phyloP scores from a whole-genome alignment of 2,329 filamentous ascomycete genomes.

The Amauroascus verrucosus region DNA sequence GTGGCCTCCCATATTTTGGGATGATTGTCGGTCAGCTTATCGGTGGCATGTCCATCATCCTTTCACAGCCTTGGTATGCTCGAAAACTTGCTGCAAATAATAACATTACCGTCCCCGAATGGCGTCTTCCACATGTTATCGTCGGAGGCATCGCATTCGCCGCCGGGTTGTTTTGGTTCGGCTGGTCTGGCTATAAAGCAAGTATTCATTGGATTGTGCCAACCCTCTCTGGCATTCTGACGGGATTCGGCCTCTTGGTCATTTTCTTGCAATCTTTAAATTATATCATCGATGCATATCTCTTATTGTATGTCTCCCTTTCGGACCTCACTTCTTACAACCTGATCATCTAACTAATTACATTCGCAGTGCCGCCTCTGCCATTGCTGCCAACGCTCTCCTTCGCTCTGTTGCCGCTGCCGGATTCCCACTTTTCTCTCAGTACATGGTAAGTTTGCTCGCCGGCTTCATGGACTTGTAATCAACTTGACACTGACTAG shows the following conservation, averaged over 20 bases:
- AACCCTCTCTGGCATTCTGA: constrained; percentile 34
- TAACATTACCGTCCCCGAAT: constrained; percentile 31
- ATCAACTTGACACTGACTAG: background rate
- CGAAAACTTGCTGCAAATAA: constrained; percentile 28
- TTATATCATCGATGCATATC: constrained; percentile 34
- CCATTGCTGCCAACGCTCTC: constrained; percentile 43
- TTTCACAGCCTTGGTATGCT: constrained; percentile 32
- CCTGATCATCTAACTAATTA: background rate
- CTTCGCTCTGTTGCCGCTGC: constrained; percentile 35
- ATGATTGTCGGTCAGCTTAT: constrained; percentile 36
- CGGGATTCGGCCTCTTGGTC: constrained; percentile 40
- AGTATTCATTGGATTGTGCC: constrained; percentile 34
- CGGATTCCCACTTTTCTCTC: constrained; percentile 31
- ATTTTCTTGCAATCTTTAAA: constrained; percentile 42
- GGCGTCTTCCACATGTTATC: constrained; percentile 39
- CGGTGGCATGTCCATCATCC: constrained; percentile 33
- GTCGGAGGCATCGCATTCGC: constrained; percentile 38
- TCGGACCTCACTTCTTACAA: no score
- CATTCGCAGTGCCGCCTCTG: constrained; percentile 36
- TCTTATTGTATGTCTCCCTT: constrained; percentile 22
- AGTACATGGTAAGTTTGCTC: constrained; percentile 22
- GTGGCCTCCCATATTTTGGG: constrained; percentile 37
- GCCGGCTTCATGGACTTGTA: no score
- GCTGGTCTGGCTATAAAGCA: constrained; percentile 31
- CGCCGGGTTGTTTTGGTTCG: constrained; percentile 36